Percentiles rank a stretch among this genome's conserved stretches.
phyloP scores from a whole-genome alignment of 2,329 filamentous ascomycete species.

The Aspergillus aculeatus region DNA sequence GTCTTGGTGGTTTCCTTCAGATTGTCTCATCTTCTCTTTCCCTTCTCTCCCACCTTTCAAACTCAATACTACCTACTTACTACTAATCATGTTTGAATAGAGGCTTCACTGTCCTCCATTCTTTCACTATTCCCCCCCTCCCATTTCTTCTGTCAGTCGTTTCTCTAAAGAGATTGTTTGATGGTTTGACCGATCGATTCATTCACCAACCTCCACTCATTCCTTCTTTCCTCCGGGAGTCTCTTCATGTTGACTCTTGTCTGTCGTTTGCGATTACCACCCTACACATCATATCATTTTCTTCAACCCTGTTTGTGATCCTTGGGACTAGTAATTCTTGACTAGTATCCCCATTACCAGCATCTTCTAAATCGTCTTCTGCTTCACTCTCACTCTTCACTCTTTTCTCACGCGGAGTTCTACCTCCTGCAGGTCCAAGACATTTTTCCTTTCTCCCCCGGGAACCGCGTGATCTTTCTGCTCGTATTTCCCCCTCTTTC shows the following conservation, averaged over 20 bases:
- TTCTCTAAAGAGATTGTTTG: not conserved
- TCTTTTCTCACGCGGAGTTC: not conserved
- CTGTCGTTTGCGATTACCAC: not conserved
- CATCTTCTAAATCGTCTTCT: not conserved
- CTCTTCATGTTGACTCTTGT: not conserved
- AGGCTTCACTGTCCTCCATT: not conserved
- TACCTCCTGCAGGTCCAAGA: not conserved
- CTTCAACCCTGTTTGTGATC: not conserved
- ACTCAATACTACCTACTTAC: too few relatives aligned
- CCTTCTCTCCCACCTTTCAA: not conserved
- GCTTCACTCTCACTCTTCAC: not conserved
- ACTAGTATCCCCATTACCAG: too few relatives aligned
- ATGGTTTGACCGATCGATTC: not conserved
- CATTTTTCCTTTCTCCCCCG: not conserved
- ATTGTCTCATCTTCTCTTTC: not conserved
- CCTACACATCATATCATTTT: not conserved
- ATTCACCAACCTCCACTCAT: not conserved
- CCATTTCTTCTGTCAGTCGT: not conserved
- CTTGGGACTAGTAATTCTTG: too few relatives aligned
- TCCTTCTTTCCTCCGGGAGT: not conserved
- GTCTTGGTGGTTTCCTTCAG: too few relatives aligned
- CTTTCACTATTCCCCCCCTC: not conserved
- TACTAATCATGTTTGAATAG: not conserved
- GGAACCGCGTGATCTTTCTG: not conserved
- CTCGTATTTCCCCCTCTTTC: not conserved